Evolutionary conservation across 78 protist genomes (phyloP).

Genomic region (Acrasis kona): DNA sequence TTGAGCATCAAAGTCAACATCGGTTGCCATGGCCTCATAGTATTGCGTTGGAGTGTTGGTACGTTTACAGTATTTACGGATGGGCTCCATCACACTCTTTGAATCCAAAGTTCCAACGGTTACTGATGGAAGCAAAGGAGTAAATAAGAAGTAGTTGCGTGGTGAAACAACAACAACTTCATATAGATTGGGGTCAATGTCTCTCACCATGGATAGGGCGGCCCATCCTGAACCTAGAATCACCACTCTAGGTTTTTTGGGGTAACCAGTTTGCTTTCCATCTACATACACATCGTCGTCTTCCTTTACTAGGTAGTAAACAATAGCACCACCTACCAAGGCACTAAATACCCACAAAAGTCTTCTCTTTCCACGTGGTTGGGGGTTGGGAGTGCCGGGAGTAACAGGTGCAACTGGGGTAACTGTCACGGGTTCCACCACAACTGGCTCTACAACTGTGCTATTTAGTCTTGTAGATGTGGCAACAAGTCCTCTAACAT

Average conservation of each 20-base stretch:
- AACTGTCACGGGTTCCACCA: too few relatives aligned
- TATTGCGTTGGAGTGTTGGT: neutral
- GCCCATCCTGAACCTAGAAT: constrained; percentile 44
- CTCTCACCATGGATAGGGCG: neutral
- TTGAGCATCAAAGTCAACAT: constrained; percentile 5
- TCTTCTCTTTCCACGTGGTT: too few relatives aligned
- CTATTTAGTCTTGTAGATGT: too few relatives aligned
- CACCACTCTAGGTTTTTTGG: constrained; percentile 11
- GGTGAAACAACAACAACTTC: constrained; percentile 27
- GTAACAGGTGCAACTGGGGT: too few relatives aligned
- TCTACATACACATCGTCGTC: too few relatives aligned
- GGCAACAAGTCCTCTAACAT: too few relatives aligned
- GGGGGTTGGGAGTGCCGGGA: too few relatives aligned
- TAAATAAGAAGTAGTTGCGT: constrained; percentile 29
- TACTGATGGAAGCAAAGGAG: constrained; percentile 29
- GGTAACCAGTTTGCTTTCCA: too few relatives aligned
- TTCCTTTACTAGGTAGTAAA: too few relatives aligned
- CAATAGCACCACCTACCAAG: too few relatives aligned
- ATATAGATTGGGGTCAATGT: neutral
- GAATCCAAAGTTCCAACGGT: constrained; percentile 30
- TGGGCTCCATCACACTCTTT: constrained; percentile 25
- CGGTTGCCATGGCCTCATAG: constrained; percentile 31
- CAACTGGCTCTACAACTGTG: too few relatives aligned
- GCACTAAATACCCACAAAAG: too few relatives aligned
- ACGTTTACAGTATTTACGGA: constrained; percentile 10